phyloP scores from a whole-genome alignment of 441 rosid species.

The Erysimum cheiri region DNA sequence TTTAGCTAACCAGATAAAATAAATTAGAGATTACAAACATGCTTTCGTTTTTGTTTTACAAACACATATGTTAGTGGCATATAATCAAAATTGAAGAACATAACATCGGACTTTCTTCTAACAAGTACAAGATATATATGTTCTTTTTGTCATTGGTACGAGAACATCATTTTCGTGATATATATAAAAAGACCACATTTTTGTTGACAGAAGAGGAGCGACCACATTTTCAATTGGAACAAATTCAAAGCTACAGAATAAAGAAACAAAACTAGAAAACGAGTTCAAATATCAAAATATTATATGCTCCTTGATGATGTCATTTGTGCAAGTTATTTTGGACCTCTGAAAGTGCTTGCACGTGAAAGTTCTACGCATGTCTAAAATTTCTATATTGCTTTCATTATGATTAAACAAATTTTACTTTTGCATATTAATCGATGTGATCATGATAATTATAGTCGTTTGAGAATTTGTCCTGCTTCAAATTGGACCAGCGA shows the following conservation, averaged over 20 bases:
- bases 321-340: constrained; percentile 21
- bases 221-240: constrained; percentile 12
- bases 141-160: constrained; percentile 30
- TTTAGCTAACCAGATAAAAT: not conserved
- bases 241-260: constrained; percentile 9
- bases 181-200: not conserved
- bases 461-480: constrained; percentile 23
- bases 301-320: constrained; percentile 2
- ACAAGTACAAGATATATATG: constrained; percentile 20
- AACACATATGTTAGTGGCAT: not conserved
- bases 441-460: constrained; percentile 15
- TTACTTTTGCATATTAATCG: constrained; percentile 15
- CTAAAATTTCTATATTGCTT: constrained; percentile 4
- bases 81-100: not conserved
- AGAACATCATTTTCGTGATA: constrained; percentile 15
- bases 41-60: not conserved
- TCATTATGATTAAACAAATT: constrained; percentile 18
- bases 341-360: constrained; percentile 38
- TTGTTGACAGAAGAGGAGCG: constrained; percentile 2
- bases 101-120: constrained; percentile 29
- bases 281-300: constrained; percentile 26
- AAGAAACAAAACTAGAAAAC: constrained; percentile 15
- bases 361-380: constrained; percentile 30
- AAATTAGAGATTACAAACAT: not conserved
- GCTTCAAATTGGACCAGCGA: constrained; percentile 28